Base-by-base conservation (phyloP, 495 filamentous ascomycete genomes). In the Glonium stellatum region DNA sequence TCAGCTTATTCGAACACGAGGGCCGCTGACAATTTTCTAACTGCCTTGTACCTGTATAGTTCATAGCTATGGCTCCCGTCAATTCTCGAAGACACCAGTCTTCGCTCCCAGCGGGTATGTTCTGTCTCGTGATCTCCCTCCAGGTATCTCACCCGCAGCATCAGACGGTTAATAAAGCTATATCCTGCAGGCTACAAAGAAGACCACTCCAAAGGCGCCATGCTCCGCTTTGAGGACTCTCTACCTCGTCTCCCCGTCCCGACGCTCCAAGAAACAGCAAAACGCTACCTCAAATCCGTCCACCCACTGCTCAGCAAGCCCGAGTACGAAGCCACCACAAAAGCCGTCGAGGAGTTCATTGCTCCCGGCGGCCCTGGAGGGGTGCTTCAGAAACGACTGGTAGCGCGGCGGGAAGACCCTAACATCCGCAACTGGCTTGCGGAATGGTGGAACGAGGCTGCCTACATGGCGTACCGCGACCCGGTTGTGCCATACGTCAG, bases 401-500 rank as follows among this genome's bases (percentile, higher is more conserved):
- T 89, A 51, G 90, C 88, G 44, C 84, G 87, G 56, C 83, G 89
- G 37, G 88, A 90, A 57, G 82, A 96, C 67, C 88, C 95, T 49
- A 85, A 89, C 60, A 73, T 80, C 73, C 89, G 88, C 75, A 99
- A 97, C 78, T 99, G 95, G 95, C 72, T 99, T 18, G 82, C 84
- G 60, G 92, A 97, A 67, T 99, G 95, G 95, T 99, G 95, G 95
- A 96, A 97, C 75, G 80, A 92, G 57, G 81, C 82, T 2, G 92
- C 93, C 41, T 99, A 99, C 76, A 81, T 99, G 56, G 80, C 70
- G 59, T 96, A 96, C 79, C 88, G 92, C 60, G 95, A 97, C 73
- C 95, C 95, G 37, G 89, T 99, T 27, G 88, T 97, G 31, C 95
- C 95, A 57, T 99, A 97, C 71, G 95, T 99, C 64, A 95, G 90